Percentiles rank a stretch among this genome's conserved stretches.
Conservation (phyloP, 805 yeast genomes). For the Kazachstania taianensis region DNA sequence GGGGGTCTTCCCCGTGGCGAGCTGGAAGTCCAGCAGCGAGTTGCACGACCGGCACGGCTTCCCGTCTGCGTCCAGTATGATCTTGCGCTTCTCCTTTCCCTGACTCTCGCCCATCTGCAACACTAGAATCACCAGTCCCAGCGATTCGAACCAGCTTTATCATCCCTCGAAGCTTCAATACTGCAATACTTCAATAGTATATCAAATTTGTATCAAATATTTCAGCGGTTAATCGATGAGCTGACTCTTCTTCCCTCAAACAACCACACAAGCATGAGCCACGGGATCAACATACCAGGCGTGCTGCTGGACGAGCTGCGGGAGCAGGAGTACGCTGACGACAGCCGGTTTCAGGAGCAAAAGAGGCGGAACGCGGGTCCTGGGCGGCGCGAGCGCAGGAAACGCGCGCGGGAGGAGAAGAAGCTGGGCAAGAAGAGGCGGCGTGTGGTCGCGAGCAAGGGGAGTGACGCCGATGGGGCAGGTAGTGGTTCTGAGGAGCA, state of each 20-base stretch:
- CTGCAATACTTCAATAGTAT: background rate
- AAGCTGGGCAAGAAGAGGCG: constrained; percentile 16
- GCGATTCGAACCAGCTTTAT: too few species aligned
- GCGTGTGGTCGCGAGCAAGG: background rate
- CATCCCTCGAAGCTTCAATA: background rate
- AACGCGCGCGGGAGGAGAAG: constrained; percentile 31
- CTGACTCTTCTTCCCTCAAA: background rate
- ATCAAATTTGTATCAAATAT: too few species aligned
- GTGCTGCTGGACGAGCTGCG: constrained; percentile 43
- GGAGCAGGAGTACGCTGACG: constrained; percentile 34
- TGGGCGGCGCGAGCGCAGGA: constrained; percentile 35
- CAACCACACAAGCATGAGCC: constrained; percentile 12
- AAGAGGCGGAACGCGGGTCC: constrained; percentile 25
- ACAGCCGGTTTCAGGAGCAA: constrained; percentile 27
- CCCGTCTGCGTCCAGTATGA: constrained; percentile 76
- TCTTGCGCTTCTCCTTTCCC: constrained; percentile 35
- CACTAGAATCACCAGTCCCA: too few species aligned
- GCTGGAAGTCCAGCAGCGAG: constrained; percentile 65
- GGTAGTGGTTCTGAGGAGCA: background rate
- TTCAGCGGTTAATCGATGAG: too few species aligned
- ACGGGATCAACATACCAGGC: constrained; percentile 50
- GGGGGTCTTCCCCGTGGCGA: constrained; percentile 35
- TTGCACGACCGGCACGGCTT: constrained; percentile 94
- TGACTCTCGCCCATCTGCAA: constrained; percentile 6
- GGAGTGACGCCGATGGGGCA: background rate